Evolutionary conservation across 192 early-diverging fungal genomes (phyloP).

Genomic region (Dissophora globulifera): DNA sequence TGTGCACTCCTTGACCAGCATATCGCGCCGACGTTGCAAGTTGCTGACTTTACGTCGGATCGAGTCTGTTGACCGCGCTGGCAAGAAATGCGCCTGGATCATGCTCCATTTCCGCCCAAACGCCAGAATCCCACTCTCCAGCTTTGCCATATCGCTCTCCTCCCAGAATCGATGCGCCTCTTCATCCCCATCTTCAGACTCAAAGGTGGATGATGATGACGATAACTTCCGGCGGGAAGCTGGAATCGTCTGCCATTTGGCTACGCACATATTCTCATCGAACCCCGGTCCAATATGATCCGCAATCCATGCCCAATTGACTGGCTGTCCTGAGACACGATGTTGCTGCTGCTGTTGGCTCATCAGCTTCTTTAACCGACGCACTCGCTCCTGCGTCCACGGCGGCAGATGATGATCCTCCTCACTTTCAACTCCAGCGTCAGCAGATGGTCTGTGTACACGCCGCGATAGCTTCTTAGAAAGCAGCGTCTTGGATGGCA

Average conservation of each 20-base stretch:
- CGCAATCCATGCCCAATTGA: slow-evolving; percentile 49
- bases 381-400: slow-evolving; percentile 6
- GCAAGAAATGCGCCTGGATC: slow-evolving; percentile 20
- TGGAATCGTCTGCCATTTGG: slow-evolving; percentile 22
- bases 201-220: no score
- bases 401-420: background rate
- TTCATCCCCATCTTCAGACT: no score
- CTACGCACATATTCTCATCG: slow-evolving; percentile 29
- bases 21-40: slow-evolving; percentile 12
- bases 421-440: background rate
- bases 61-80: slow-evolving; percentile 23
- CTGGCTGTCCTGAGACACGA: background rate
- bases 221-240: background rate
- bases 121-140: slow-evolving; percentile 5
- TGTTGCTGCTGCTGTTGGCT: slow-evolving; percentile 31
- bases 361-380: slow-evolving; percentile 21
- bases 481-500: no score
- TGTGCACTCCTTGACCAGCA: background rate
- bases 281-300: slow-evolving; percentile 42
- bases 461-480: background rate
- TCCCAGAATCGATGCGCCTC: slow-evolving; percentile 16
- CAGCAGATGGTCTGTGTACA: background rate
- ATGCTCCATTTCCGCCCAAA: slow-evolving; percentile 19
- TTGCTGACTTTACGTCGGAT: slow-evolving; percentile 45
- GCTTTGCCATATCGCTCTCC: background rate